phyloP scores from a whole-genome alignment of 2,329 filamentous ascomycete species.

The Fusarium pseudonygamai region DNA sequence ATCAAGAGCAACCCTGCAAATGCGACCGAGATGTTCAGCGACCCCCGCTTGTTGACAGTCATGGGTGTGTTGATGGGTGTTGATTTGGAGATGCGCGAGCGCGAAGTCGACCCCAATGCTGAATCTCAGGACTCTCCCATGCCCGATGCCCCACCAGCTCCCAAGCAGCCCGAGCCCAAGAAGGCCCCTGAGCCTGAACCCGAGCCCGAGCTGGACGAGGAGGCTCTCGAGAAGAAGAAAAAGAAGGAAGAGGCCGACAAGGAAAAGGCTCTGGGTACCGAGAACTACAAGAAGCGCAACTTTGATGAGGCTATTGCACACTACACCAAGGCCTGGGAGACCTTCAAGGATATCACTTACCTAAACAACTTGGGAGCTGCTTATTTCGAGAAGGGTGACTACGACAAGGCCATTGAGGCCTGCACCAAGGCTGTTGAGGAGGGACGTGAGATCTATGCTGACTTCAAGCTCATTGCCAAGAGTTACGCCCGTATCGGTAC shows the following conservation, averaged over 20 bases:
- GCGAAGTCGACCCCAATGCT: slow-evolving; percentile 46
- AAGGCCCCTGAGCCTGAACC: slow-evolving; percentile 68
- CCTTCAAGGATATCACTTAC: slow-evolving; percentile 96
- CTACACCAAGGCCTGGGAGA: slow-evolving; percentile 94
- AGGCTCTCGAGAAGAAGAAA: slow-evolving; percentile 83
- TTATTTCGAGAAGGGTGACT: slow-evolving; percentile 96
- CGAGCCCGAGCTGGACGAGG: slow-evolving; percentile 81
- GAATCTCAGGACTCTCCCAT: slow-evolving; percentile 72
- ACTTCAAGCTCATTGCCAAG: slow-evolving; percentile 99
- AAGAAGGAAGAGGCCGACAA: slow-evolving; percentile 93
- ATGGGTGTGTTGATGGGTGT: slow-evolving; percentile 94
- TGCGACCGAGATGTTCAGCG: slow-evolving; percentile 82
- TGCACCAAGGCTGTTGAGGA: slow-evolving; percentile 91
- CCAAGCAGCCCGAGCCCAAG: slow-evolving; percentile 58
- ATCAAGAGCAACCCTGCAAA: slow-evolving; percentile 83
- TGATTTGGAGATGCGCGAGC: slow-evolving; percentile 73
- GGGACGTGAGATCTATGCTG: slow-evolving; percentile 87
- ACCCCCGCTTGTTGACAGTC: slow-evolving; percentile 92
- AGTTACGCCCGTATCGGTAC: slow-evolving; percentile 95
- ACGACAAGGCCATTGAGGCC: slow-evolving; percentile 83
- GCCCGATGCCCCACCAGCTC: slow-evolving; percentile 67
- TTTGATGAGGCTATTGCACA: slow-evolving; percentile 95
- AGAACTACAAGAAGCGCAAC: slow-evolving; percentile 97
- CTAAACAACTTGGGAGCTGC: slow-evolving; percentile 96
- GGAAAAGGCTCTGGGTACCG: slow-evolving; percentile 93